Evolutionary conservation across 257 asterid genomes (phyloP), one percentile per base, ranked within the genome.

Genomic region (Solanum clarkiae): DNA sequence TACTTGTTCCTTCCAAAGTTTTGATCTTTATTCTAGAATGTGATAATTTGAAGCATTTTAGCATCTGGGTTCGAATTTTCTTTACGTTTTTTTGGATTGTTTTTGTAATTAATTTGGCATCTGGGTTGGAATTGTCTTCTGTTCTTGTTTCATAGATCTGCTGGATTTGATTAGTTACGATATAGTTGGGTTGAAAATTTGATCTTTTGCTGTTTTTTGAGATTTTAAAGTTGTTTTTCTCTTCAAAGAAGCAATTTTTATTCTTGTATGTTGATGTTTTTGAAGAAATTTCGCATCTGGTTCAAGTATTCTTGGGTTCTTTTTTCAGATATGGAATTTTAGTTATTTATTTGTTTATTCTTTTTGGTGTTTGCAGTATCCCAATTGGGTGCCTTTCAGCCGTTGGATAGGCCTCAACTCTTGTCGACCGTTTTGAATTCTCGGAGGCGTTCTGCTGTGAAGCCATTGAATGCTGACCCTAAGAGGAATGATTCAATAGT

Each of bases 391-490:
- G 84, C 89, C 12, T 89, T 87, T 84, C 97, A 86, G 88, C 89
- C 90, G 84, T 87, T 89, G 84, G 97, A 94, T 87, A 84, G 90
- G 88, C 87, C 87, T 29, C 85, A 82, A 87, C 16, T 82, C 44
- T 80, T 79, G 85, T 85, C 95, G 10, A 22, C 87, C 62, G 84
- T 88, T 29, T 83, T 91, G 87, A 92, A 79, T 80, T 84, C 90
- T 0, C 63, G 92, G 69, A 85, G 91, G 81, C 88, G 88, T 17
- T 84, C 82, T 81, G 85, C 89, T 22, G 95, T 91, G 75, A 93
- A 87, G 90, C 88, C 97, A 13, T 85, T 94, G 91, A 91, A 94
- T 80, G 98, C 96, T 14, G 95, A 91, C 24, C 87, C 92, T 60
- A 88, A 84, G 87, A 88, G 94, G 85, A 89, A 90, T 53, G 93